phyloP scores from a whole-genome alignment of 768 basidiomycete genomes.

The Tulasnella sp. region DNA sequence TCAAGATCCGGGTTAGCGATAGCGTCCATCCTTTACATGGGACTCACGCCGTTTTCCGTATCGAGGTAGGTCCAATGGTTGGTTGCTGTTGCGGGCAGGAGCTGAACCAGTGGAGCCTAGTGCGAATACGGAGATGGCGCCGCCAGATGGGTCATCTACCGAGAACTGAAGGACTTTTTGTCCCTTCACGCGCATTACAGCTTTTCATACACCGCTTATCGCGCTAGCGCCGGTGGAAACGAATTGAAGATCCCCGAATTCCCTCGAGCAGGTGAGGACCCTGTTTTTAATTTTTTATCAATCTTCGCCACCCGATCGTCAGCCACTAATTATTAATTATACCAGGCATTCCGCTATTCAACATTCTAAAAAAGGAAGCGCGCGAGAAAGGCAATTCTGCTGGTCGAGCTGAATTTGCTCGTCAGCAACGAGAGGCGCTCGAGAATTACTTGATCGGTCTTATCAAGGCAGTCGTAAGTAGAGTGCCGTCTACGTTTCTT shows the following conservation, averaged over 20 bases:
- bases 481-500: neutral
- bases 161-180: slow-evolving; percentile 87
- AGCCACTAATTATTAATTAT: neutral
- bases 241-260: slow-evolving; percentile 74
- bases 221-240: slow-evolving; percentile 61
- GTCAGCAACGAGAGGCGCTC: slow-evolving; percentile 71
- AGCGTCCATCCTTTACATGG: slow-evolving; percentile 76
- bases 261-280: slow-evolving; percentile 55
- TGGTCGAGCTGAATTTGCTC: slow-evolving; percentile 70
- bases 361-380: slow-evolving; percentile 67
- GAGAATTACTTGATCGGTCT: slow-evolving; percentile 86
- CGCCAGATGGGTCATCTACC: slow-evolving; percentile 90
- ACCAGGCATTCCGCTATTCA: slow-evolving; percentile 83
- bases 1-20: slow-evolving; percentile 81
- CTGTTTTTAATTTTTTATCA: neutral
- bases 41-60: slow-evolving; percentile 76
- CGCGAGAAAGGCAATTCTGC: slow-evolving; percentile 48
- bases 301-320: neutral
- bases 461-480: slow-evolving; percentile 79
- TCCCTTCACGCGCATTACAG: slow-evolving; percentile 86
- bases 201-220: slow-evolving; percentile 56
- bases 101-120: slow-evolving; percentile 26
- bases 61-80: slow-evolving; percentile 61
- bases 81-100: too few relatives aligned
- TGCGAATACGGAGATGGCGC: slow-evolving; percentile 95